phyloP scores from a whole-genome alignment of 2,329 filamentous ascomycete genomes.

The Ophiostoma himal-ulmi region DNA sequence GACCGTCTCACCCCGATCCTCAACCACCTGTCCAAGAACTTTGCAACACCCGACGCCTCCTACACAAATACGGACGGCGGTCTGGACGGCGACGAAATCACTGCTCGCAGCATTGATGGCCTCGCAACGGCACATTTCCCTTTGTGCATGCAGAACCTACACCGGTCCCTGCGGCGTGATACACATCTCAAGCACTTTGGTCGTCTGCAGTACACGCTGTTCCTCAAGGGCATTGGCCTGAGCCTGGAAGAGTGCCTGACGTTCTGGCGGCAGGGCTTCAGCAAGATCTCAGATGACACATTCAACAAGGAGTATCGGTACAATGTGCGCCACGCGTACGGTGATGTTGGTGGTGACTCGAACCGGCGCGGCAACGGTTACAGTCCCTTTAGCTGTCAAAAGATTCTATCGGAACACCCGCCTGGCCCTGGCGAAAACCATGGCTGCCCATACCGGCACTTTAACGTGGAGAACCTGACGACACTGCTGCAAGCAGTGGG shows the following conservation, averaged over 20 bases:
- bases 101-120: slow-evolving; percentile 70
- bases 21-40: slow-evolving; percentile 85
- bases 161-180: slow-evolving; percentile 78
- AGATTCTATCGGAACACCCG: slow-evolving; percentile 82
- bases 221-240: slow-evolving; percentile 91
- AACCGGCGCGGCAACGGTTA: slow-evolving; percentile 85
- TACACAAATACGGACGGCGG: slow-evolving; percentile 60
- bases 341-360: slow-evolving; percentile 87
- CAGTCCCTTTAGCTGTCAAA: slow-evolving; percentile 88
- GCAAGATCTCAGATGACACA: slow-evolving; percentile 80
- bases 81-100: slow-evolving; percentile 66
- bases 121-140: slow-evolving; percentile 78
- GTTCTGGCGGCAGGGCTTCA: slow-evolving; percentile 87
- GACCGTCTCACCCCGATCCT: slow-evolving; percentile 70
- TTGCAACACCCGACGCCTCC: slow-evolving; percentile 80
- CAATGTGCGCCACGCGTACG: slow-evolving; percentile 91
- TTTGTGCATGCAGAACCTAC: slow-evolving; percentile 89
- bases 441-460: slow-evolving; percentile 95
- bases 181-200: slow-evolving; percentile 90
- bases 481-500: slow-evolving; percentile 70
- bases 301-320: slow-evolving; percentile 98
- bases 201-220: slow-evolving; percentile 89
- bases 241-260: slow-evolving; percentile 83
- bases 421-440: slow-evolving; percentile 84
- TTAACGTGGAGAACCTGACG: slow-evolving; percentile 78